Base-by-base conservation (phyloP, 805 yeast genomes). In the Cyberlindnera xylosilytica region DNA sequence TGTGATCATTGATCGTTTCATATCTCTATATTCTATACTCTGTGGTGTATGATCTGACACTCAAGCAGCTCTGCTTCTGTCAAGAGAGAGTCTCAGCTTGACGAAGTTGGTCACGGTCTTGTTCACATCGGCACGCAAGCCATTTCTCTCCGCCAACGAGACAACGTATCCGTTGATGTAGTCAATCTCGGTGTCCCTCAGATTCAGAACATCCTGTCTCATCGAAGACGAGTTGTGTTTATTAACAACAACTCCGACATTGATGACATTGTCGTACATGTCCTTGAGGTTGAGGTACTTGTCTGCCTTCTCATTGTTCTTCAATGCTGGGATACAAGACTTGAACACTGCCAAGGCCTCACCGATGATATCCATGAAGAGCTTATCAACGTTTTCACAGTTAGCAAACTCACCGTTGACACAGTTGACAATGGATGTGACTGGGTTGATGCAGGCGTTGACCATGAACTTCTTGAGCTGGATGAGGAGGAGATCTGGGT, bases 131-230 rank as follows among this genome's bases (percentile, higher is more conserved):
- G 63, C 61, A 3, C 45, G 55, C 34, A 65, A 28, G 0, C 70
- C 67, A 36, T 71, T 62, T 44, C 66, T 64, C 23, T 61, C 52
- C 1, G 87, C 95, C 39, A 79, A 63, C 6, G 56, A 58, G 1
- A 75, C 81, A 11, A 90, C 70, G 56, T 79, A 87, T 1, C 97
- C 97, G 58, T 90, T 93, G 45, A 91, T 81, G 58, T 76, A 84
- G 46, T 82, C 85, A 17, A 91, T 76, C 58, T 91, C 99, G 0
- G 93, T 86, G 13, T 69, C 72, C 51, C 76, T 73, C 45, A 74
- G 45, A 47, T 67, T 64, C 11, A 68, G 38, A 3, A 59, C 69
- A 53, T 91, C 98, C 45, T 71, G 73, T 56, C 74, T 63, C 75
- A 70, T 72, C 1, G 74, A 70, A 11, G 72, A 63, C 19, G 73